phyloP scores from a whole-genome alignment of 2,329 filamentous ascomycete species.

The Trichoderma oligosporum region DNA sequence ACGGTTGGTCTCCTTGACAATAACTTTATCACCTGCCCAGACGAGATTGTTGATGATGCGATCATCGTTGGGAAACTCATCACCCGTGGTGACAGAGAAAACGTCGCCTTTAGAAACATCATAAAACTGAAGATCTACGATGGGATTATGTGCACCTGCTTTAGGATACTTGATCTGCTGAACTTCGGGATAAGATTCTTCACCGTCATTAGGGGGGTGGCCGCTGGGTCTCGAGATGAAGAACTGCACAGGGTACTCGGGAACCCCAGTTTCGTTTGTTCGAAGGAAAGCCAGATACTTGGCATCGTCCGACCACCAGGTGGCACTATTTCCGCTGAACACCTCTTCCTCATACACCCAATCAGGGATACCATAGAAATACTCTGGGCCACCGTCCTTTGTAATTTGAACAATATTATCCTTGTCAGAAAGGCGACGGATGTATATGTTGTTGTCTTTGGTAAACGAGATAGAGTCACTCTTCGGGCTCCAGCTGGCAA shows the following conservation, averaged over 20 bases:
- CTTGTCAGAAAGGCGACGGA: slow-evolving; percentile 58
- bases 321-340: slow-evolving; percentile 72
- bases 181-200: slow-evolving; percentile 88
- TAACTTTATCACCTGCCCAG: slow-evolving; percentile 80
- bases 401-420: slow-evolving; percentile 69
- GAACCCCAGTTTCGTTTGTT: slow-evolving; percentile 89
- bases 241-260: slow-evolving; percentile 89
- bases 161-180: slow-evolving; percentile 96
- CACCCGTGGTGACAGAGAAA: slow-evolving; percentile 74
- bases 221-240: slow-evolving; percentile 85
- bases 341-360: slow-evolving; percentile 82
- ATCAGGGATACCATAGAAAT: slow-evolving; percentile 95
- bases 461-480: slow-evolving; percentile 89
- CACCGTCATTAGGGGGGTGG: slow-evolving; percentile 57
- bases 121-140: slow-evolving; percentile 84
- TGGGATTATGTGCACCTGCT: slow-evolving; percentile 86
- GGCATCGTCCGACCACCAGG: slow-evolving; percentile 93
- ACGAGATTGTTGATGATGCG: slow-evolving; percentile 89
- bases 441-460: slow-evolving; percentile 81
- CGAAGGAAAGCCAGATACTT: slow-evolving; percentile 86
- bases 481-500: slow-evolving; percentile 84
- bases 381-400: slow-evolving; percentile 76
- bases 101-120: slow-evolving; percentile 72
- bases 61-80: slow-evolving; percentile 74
- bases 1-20: slow-evolving; percentile 89